These are phyloP conservation scores for Trichoderma orchidacearum DNA, from an alignment of 495 filamentous ascomycete genomes.

Conservation along the genomic window DNA sequence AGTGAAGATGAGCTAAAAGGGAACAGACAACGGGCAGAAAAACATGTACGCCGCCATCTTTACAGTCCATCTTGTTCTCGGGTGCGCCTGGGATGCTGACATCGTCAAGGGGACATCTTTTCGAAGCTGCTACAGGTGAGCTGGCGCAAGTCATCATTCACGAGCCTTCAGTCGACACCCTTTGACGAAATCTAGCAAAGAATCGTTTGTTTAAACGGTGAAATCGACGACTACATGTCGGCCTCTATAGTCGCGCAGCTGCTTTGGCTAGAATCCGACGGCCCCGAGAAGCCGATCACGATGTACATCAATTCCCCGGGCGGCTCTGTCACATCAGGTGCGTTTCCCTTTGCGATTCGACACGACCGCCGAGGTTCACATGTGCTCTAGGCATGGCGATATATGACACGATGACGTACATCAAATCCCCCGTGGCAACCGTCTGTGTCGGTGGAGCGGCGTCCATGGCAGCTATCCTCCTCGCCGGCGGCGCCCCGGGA, in stretches of 20 bases:
- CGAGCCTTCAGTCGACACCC: neutral
- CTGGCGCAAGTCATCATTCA: neutral
- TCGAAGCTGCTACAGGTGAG: constrained; percentile 66
- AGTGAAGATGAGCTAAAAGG: constrained; percentile 9
- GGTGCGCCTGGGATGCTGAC: constrained; percentile 10
- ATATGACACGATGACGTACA: constrained; percentile 99
- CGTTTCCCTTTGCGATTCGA: neutral
- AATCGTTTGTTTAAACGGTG: constrained; percentile 87
- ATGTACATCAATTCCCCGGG: constrained; percentile 98
- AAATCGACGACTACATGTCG: constrained; percentile 77
- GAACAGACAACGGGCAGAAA: constrained; percentile 76
- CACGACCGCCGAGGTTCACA: neutral
- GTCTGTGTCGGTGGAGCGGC: constrained; percentile 93
- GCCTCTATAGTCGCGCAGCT: constrained; percentile 90
- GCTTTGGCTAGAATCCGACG: constrained; percentile 95
- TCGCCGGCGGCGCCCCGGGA: constrained; percentile 74
- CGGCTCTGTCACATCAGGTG: constrained; percentile 80
- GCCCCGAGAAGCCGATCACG: constrained; percentile 81
- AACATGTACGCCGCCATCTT: constrained; percentile 48
- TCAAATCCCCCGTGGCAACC: constrained; percentile 78
- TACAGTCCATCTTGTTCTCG: neutral
- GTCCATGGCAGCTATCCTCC: constrained; percentile 82
- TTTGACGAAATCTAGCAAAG: constrained; percentile 49
- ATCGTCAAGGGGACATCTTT: constrained; percentile 61
- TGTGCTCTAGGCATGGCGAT: constrained; percentile 59